A percentile compares a stretch with the other conserved stretches of the same genome.
These are phyloP conservation scores for Obba rivulosa DNA, from an alignment of 768 basidiomycete species.

Conservation along the genomic window DNA sequence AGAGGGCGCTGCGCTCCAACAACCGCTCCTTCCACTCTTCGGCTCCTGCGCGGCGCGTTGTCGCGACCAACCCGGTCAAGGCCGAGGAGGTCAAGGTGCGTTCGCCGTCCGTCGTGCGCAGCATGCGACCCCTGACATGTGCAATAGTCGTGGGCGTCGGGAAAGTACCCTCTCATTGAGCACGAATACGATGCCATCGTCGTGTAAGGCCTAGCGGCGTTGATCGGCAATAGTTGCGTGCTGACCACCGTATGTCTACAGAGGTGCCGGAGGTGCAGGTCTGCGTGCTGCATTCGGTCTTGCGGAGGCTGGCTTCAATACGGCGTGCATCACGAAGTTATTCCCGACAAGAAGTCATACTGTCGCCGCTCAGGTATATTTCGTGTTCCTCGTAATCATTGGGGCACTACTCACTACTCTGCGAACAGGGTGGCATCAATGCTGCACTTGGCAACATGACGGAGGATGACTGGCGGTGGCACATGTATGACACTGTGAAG, in stretches of 20 bases:
- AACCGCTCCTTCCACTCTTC: constrained; percentile 66
- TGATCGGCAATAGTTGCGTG: background rate
- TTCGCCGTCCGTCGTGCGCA: constrained; percentile 4
- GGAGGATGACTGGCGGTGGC: constrained; percentile 99
- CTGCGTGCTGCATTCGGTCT: constrained; percentile 97
- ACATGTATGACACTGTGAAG: constrained; percentile 98
- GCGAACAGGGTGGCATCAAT: constrained; percentile 87
- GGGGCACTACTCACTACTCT: constrained; percentile 14
- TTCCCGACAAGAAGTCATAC: constrained; percentile 99
- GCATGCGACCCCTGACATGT: constrained; percentile 2
- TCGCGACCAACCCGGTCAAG: constrained; percentile 68
- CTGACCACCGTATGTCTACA: constrained; percentile 24
- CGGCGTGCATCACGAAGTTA: constrained; percentile 97
- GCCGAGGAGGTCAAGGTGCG: constrained; percentile 79
- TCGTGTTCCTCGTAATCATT: background rate
- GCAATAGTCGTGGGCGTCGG: constrained; percentile 65
- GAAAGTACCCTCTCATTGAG: constrained; percentile 95
- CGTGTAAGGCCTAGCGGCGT: constrained; percentile 58
- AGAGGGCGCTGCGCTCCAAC: constrained; percentile 43
- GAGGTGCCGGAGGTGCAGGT: constrained; percentile 97
- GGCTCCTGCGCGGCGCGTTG: constrained; percentile 50
- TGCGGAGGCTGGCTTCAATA: constrained; percentile 97
- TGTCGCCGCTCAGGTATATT: constrained; percentile 86
- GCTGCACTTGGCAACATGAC: constrained; percentile 99
- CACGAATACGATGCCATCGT: constrained; percentile 99